phyloP scores from a whole-genome alignment of 331 rosid genomes.

The Malus hybrid region DNA sequence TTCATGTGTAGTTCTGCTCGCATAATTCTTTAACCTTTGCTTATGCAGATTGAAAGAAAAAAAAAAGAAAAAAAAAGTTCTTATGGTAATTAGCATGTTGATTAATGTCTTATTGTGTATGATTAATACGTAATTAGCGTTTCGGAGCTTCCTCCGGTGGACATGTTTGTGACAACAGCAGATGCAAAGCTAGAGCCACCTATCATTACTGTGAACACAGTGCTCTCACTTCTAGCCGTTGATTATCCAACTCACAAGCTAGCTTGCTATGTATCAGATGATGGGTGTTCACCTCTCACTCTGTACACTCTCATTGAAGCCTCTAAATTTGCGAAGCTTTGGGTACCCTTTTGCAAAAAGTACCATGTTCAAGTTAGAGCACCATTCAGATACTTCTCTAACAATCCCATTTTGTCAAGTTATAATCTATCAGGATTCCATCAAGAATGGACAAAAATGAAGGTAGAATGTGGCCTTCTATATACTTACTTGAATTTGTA shows the following conservation, averaged over 20 bases:
- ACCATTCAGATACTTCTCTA: slow-evolving; percentile 50
- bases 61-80: too few species aligned
- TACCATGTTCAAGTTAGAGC: slow-evolving; percentile 42
- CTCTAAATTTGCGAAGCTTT: slow-evolving; percentile 43
- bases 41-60: too few species aligned
- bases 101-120: neutral
- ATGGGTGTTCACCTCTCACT: slow-evolving; percentile 50
- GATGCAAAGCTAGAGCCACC: slow-evolving; percentile 66
- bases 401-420: neutral
- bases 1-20: too few species aligned
- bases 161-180: slow-evolving; percentile 65
- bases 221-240: slow-evolving; percentile 55
- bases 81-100: too few species aligned
- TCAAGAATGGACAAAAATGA: slow-evolving; percentile 34
- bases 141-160: slow-evolving; percentile 62
- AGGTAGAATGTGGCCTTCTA: slow-evolving; percentile 25
- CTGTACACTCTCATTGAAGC: slow-evolving; percentile 48
- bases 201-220: slow-evolving; percentile 55
- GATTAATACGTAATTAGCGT: slow-evolving; percentile 11
- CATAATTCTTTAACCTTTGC: too few species aligned
- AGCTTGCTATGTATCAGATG: slow-evolving; percentile 84
- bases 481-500: neutral
- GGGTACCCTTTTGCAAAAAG: slow-evolving; percentile 66
- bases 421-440: slow-evolving; percentile 11
- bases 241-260: slow-evolving; percentile 67